Evolutionary conservation across 768 basidiomycete species (phyloP).

Genomic region (Mycena vitilis): DNA sequence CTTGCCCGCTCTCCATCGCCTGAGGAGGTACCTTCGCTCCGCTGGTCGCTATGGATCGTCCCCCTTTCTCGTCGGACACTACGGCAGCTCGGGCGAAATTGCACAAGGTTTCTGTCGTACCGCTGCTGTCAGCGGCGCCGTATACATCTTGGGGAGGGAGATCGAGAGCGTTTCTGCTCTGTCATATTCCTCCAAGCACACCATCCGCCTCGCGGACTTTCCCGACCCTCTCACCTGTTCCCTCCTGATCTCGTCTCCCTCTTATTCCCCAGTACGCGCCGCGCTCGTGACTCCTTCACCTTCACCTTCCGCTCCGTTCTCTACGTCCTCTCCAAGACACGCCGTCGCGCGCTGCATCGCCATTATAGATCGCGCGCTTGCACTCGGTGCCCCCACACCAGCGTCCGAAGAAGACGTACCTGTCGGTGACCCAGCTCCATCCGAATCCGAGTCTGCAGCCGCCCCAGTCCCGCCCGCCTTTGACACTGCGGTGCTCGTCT

Average conservation of each 20-base stretch:
- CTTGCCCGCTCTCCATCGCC: conserved; percentile 71
- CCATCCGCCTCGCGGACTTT: conserved; percentile 67
- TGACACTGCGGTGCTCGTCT: conserved; percentile 79
- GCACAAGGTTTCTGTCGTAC: conserved; percentile 92
- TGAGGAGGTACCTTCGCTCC: conserved; percentile 80
- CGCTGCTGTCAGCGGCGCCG: conserved; percentile 82
- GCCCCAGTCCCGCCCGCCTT: conserved; percentile 33
- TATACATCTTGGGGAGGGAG: conserved; percentile 76
- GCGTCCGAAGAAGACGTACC: conserved; percentile 37
- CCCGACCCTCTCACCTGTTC: conserved; percentile 68
- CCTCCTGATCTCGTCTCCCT: conserved; percentile 63
- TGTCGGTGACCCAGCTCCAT: conserved; percentile 32
- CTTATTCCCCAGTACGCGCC: conserved; percentile 40
- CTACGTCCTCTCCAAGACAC: conserved; percentile 5
- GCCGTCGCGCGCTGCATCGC: conserved; percentile 62
- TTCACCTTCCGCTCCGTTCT: conserved; percentile 8
- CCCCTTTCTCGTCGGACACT: conserved; percentile 94
- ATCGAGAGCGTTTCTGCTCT: conserved; percentile 46
- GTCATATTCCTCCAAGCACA: conserved; percentile 46
- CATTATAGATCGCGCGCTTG: conserved; percentile 57
- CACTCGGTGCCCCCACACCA: conserved; percentile 28
- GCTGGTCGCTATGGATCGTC: conserved; percentile 84
- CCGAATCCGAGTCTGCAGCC: conserved; percentile 23
- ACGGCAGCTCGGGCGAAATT: conserved; percentile 93
- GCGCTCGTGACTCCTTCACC: conserved; percentile 33